Conservation (phyloP, 495 filamentous ascomycete species). For the Tuber microsphaerosporum region DNA sequence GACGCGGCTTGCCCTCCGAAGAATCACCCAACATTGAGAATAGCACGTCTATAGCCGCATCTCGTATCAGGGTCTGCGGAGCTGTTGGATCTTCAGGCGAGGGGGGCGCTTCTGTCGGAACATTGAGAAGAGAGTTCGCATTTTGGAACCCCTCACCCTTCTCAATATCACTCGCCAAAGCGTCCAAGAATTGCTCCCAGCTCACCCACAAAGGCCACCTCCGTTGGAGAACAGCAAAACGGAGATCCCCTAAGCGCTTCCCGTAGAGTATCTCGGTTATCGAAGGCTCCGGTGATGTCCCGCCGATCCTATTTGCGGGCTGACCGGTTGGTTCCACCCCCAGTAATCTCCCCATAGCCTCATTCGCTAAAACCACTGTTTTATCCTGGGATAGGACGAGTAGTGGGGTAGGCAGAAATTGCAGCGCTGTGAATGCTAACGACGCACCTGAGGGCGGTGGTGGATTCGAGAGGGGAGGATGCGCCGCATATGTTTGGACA, state of each 20-base stretch:
- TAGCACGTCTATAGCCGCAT: conserved; percentile 32
- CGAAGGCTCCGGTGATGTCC: conserved; percentile 27
- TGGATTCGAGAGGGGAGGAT: conserved; percentile 14
- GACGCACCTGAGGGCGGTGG: conserved; percentile 26
- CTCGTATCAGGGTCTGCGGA: conserved; percentile 28
- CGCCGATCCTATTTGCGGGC: conserved; percentile 18
- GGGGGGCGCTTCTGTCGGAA: conserved; percentile 14
- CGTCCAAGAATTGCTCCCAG: conserved; percentile 53
- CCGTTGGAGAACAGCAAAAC: conserved; percentile 28
- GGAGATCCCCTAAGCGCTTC: conserved; percentile 45
- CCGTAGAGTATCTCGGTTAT: conserved; percentile 50
- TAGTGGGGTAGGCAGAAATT: conserved; percentile 62
- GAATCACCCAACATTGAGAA: conserved; percentile 12
- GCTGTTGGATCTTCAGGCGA: conserved; percentile 13
- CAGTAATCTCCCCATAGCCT: conserved; percentile 60
- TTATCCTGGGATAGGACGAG: conserved; percentile 57
- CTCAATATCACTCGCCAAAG: conserved; percentile 48
- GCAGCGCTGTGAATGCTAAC: conserved; percentile 56
- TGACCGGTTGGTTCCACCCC: conserved; percentile 44
- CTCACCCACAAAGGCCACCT: conserved; percentile 48
- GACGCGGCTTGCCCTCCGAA: conserved; percentile 15
- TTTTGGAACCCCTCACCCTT: conserved; percentile 27
- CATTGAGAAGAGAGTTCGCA: conserved; percentile 29
- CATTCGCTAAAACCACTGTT: conserved; percentile 62
- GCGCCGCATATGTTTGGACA: conserved; percentile 24